Conservation (phyloP, 192 early-diverging fungal species). For the Mortierella claussenii region DNA sequence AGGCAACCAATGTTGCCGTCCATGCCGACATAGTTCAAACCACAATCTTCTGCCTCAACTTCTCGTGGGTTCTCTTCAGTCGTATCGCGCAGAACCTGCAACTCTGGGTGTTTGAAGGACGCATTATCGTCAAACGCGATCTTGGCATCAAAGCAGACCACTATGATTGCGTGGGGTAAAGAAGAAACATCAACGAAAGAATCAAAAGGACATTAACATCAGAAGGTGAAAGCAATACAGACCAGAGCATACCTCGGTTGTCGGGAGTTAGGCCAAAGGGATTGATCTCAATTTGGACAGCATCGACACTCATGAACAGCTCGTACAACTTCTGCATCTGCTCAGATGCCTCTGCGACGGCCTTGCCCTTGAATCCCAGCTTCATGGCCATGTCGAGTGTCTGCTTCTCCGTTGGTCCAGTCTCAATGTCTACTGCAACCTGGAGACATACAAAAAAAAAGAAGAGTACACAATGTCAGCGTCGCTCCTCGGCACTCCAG, state of each 20-base stretch:
- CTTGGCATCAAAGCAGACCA: slow-evolving; percentile 52
- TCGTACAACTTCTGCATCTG: slow-evolving; percentile 50
- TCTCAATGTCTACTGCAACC: slow-evolving; percentile 35
- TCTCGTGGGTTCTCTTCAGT: slow-evolving; percentile 46
- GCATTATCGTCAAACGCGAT: slow-evolving; percentile 46
- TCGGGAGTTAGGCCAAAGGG: slow-evolving; percentile 45
- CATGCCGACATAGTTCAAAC: slow-evolving; percentile 45
- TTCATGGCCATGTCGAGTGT: slow-evolving; percentile 50
- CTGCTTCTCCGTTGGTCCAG: slow-evolving; percentile 42
- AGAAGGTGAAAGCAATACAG: background rate
- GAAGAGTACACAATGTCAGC: background rate
- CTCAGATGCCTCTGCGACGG: slow-evolving; percentile 40
- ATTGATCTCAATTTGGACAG: slow-evolving; percentile 40
- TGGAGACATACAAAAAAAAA: background rate
- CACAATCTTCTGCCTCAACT: slow-evolving; percentile 36
- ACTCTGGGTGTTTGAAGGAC: slow-evolving; percentile 39
- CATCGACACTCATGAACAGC: slow-evolving; percentile 42
- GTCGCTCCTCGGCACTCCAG: no score
- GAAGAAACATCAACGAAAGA: no score
- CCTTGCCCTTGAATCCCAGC: slow-evolving; percentile 39
- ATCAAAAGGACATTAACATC: background rate
- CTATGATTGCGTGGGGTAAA: no score
- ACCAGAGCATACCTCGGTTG: slow-evolving; percentile 17
- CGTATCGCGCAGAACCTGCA: slow-evolving; percentile 33
- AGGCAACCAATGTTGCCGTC: slow-evolving; percentile 49